These are phyloP conservation scores for Arthroderma sp. DNA, from an alignment of 2,329 filamentous ascomycete genomes.

Conservation along the genomic window DNA sequence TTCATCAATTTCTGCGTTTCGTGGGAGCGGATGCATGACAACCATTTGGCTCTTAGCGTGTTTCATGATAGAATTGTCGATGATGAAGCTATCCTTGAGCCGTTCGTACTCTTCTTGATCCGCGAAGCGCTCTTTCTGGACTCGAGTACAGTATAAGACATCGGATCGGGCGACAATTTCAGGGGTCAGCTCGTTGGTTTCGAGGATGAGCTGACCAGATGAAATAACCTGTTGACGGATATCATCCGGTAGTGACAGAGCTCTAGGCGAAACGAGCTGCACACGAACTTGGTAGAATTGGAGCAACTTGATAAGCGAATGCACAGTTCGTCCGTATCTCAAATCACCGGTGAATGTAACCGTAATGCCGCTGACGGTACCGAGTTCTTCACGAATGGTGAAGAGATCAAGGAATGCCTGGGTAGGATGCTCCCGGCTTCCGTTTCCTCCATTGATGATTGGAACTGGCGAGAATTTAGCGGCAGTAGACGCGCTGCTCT, in stretches of 20 bases:
- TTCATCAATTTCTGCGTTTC: constrained; percentile 85
- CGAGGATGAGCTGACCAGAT: constrained; percentile 64
- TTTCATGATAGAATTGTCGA: constrained; percentile 82
- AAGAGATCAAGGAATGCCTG: constrained; percentile 97
- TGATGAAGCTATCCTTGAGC: constrained; percentile 76
- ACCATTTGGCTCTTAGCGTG: constrained; percentile 87
- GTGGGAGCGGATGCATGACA: constrained; percentile 87
- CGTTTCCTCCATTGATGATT: constrained; percentile 95
- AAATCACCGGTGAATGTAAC: constrained; percentile 95
- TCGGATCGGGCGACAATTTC: constrained; percentile 80
- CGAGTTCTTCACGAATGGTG: constrained; percentile 94
- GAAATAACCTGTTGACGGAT: constrained; percentile 59
- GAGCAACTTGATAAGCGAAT: constrained; percentile 87
- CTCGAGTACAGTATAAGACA: constrained; percentile 90
- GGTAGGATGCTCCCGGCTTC: constrained; percentile 89
- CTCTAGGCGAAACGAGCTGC: constrained; percentile 76
- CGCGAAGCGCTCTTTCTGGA: constrained; percentile 94
- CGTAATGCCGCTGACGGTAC: constrained; percentile 85
- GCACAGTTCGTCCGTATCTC: constrained; percentile 83
- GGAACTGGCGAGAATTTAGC: constrained; percentile 81
- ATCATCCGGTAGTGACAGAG: constrained; percentile 61
- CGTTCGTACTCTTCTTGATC: constrained; percentile 67
- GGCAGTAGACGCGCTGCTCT: constrained; percentile 66
- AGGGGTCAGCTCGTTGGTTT: constrained; percentile 67
- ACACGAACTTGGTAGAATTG: constrained; percentile 91